These are phyloP conservation scores for Blastobotrys indianensis DNA, from an alignment of 1,139 yeast genomes.

Conservation along the genomic window DNA sequence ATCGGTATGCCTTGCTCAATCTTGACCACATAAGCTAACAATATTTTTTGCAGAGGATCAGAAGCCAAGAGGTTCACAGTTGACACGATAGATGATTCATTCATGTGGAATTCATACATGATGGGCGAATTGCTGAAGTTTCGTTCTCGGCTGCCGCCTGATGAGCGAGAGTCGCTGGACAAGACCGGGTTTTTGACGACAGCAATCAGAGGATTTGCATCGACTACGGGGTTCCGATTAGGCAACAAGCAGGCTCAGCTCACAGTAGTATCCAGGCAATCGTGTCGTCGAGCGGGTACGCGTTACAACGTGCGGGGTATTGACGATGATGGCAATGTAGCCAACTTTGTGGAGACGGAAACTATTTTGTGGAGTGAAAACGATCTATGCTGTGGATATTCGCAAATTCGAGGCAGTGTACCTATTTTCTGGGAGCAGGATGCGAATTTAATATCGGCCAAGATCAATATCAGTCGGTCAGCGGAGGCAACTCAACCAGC, in stretches of 20 bases:
- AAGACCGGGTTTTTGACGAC: constrained; percentile 78
- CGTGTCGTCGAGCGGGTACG: constrained; percentile 96
- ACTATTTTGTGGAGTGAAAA: constrained; percentile 55
- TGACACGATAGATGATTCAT: constrained; percentile 54
- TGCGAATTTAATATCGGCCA: constrained; percentile 66
- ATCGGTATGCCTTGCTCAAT: constrained; percentile 26
- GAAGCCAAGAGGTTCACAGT: constrained; percentile 38
- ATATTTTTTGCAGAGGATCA: constrained; percentile 14
- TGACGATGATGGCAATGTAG: constrained; percentile 92
- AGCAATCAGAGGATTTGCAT: constrained; percentile 92
- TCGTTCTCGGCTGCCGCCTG: constrained; percentile 60
- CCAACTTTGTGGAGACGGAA: constrained; percentile 95
- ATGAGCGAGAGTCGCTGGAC: constrained; percentile 56
- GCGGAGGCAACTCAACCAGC: constrained; percentile 89
- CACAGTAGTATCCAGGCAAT: constrained; percentile 84
- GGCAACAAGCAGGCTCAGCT: constrained; percentile 49
- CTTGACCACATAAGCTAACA: constrained; percentile 1
- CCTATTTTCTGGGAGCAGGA: constrained; percentile 99
- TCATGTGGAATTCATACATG: constrained; percentile 96
- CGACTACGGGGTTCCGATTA: constrained; percentile 53
- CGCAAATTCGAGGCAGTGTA: constrained; percentile 88
- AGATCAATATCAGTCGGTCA: constrained; percentile 82
- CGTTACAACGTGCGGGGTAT: constrained; percentile 91
- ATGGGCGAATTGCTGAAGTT: constrained; percentile 75
- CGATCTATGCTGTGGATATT: constrained; percentile 63